Evolutionary conservation across 176 grass and related monocot species (phyloP), one percentile per base, ranked within the genome.

Genomic region (Hordeum marinum): DNA sequence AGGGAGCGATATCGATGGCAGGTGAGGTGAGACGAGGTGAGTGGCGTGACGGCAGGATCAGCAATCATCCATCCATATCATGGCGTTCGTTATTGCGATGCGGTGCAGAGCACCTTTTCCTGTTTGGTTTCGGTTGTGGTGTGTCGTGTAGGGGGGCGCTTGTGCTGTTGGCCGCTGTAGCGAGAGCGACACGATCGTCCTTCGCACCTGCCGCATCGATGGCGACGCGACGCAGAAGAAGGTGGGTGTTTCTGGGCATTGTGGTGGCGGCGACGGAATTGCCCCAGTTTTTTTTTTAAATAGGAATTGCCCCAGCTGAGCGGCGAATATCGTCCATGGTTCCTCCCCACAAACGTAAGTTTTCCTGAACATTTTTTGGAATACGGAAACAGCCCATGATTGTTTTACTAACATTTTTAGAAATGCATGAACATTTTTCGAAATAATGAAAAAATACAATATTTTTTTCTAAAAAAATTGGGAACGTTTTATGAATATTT

Each of bases 21-120:
- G 62, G 11, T 64, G 52, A 25, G 59, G n/a, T 26, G 60, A 26
- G 27, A 43, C 4, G 23, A 63, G 25, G 63, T 45, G 21, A 64
- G 42, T 43, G 9, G 27, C n/a, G 80, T 82, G 81, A 83, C 54
- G 68, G 9, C 67, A 26, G 32, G 23, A 66, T 66, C 63, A 66
- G 6, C 66, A 69, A 69, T 36, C 66, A 50, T 50, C 14, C 46
- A 18, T 52, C 37, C 37, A 14, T 65, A 34, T 17, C 65, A 35
- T 68, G 32, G 26, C 64, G 64, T 36, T 34, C 17, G 65, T 5
- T 35, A 68, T 18, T 36, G 52, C 52, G 52, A 55, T 55, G 20
- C 34, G 66, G 36, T 48, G 42, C 42, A 57, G 52, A 21, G 18
- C 52, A 57, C 52, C 52, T 57, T 57, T 57, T 57, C 18, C 52